A percentile compares a stretch with the other conserved stretches of the same genome.
These are phyloP conservation scores for Saccharomycopsis fibuligera DNA, from an alignment of 805 yeast species.

Conservation along the genomic window DNA sequence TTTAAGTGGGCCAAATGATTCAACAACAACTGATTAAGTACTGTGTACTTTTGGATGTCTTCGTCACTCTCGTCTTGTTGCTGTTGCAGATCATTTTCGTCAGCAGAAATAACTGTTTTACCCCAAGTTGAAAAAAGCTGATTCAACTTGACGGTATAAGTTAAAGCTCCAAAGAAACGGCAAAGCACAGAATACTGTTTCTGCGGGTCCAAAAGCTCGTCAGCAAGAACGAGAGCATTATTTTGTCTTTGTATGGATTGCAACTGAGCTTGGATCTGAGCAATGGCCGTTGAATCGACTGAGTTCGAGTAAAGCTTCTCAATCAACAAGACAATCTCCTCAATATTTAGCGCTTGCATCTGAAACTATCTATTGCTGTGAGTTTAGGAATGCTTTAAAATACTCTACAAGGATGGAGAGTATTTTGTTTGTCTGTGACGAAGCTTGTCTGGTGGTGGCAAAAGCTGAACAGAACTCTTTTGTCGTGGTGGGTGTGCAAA, in stretches of 20 bases:
- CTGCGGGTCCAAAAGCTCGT: slow-evolving; percentile 36
- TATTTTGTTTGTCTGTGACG: too few relatives aligned
- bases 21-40: slow-evolving; percentile 5
- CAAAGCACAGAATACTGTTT: slow-evolving; percentile 36
- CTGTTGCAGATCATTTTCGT: slow-evolving; percentile 3
- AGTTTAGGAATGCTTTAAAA: not conserved
- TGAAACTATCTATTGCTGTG: not conserved
- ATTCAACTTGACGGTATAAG: slow-evolving; percentile 60
- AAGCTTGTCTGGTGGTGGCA: too few relatives aligned
- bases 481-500: not conserved
- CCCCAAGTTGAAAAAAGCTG: slow-evolving; percentile 10
- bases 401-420: not conserved
- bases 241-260: slow-evolving; percentile 53
- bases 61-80: slow-evolving; percentile 9
- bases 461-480: too few relatives aligned
- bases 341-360: not conserved
- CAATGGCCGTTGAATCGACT: slow-evolving; percentile 25
- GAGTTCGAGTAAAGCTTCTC: slow-evolving; percentile 13
- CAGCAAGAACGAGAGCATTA: slow-evolving; percentile 54
- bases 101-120: slow-evolving; percentile 8
- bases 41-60: slow-evolving; percentile 7
- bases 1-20: slow-evolving; percentile 22
- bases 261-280: slow-evolving; percentile 44
- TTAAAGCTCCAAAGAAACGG: slow-evolving; percentile 76
- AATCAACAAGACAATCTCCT: slow-evolving; percentile 1